Evolutionary conservation across 495 filamentous ascomycete species (phyloP).

Genomic region (Geopyxis carbonaria): DNA sequence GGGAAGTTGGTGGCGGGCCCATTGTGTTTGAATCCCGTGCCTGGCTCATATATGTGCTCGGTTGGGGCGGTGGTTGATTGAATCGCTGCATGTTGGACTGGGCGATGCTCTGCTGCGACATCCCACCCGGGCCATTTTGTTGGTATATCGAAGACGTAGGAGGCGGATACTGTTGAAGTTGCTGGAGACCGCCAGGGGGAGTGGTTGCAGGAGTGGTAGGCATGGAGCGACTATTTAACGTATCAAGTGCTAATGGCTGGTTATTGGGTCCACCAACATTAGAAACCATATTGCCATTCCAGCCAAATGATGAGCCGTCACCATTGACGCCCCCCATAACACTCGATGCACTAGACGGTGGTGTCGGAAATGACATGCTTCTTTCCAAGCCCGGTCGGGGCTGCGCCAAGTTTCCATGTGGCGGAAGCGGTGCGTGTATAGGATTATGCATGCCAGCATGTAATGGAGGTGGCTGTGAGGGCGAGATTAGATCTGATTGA

Average conservation of each 20-base stretch:
- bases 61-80: conserved; percentile 36
- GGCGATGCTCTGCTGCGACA: conserved; percentile 40
- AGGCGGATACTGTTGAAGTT: conserved; percentile 47
- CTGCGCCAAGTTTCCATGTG: conserved; percentile 34
- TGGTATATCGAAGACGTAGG: conserved; percentile 12
- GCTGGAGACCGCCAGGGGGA: conserved; percentile 60
- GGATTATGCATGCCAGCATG: conserved; percentile 64
- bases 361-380: conserved; percentile 59
- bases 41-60: conserved; percentile 54
- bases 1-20: conserved; percentile 56
- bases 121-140: conserved; percentile 11
- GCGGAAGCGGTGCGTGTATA: conserved; percentile 44
- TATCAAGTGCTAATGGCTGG: conserved; percentile 74
- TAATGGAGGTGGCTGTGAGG: conserved; percentile 54
- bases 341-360: conserved; percentile 80
- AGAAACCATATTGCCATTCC: conserved; percentile 16
- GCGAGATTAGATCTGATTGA: conserved; percentile 29
- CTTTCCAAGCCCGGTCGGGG: conserved; percentile 18
- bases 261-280: conserved; percentile 34
- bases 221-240: conserved; percentile 71
- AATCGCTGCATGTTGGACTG: conserved; percentile 58
- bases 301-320: conserved; percentile 14
- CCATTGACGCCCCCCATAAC: conserved; percentile 43
- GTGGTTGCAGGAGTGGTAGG: conserved; percentile 89
- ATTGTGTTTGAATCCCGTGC: conserved; percentile 46